Percentiles rank a stretch among this genome's conserved stretches.
phyloP scores from a whole-genome alignment of 192 early-diverging fungal genomes.

The Podila minutissima region DNA sequence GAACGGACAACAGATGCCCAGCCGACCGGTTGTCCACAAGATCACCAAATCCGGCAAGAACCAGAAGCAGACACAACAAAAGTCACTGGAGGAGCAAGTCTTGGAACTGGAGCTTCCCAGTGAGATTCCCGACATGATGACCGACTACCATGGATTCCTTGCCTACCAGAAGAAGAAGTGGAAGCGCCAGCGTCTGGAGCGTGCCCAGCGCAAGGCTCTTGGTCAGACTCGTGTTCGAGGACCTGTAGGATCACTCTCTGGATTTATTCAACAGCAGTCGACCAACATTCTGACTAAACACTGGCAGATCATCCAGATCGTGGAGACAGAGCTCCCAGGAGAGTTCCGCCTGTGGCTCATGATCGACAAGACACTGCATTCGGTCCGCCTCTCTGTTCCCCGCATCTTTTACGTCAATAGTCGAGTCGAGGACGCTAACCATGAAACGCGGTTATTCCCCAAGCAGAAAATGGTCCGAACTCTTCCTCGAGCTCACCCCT shows the following conservation, averaged over 20 bases:
- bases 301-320: slow-evolving; percentile 92
- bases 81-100: slow-evolving; percentile 33
- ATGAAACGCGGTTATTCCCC: slow-evolving; percentile 27
- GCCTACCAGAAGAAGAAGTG: slow-evolving; percentile 81
- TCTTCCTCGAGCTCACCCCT: slow-evolving; percentile 81
- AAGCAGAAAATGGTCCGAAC: slow-evolving; percentile 59
- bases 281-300: slow-evolving; percentile 66
- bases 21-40: slow-evolving; percentile 34
- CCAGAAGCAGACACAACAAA: slow-evolving; percentile 12
- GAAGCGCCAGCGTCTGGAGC: slow-evolving; percentile 67
- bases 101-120: slow-evolving; percentile 63
- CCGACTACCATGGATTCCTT: slow-evolving; percentile 81
- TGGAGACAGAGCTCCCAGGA: slow-evolving; percentile 84
- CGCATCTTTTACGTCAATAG: slow-evolving; percentile 89
- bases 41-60: slow-evolving; percentile 20
- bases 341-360: slow-evolving; percentile 91
- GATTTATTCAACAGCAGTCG: slow-evolving; percentile 79
- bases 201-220: slow-evolving; percentile 56
- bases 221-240: slow-evolving; percentile 44
- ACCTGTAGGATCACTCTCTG: slow-evolving; percentile 44
- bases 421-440: slow-evolving; percentile 50
- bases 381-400: slow-evolving; percentile 80
- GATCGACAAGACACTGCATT: slow-evolving; percentile 73
- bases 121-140: slow-evolving; percentile 70
- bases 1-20: neutral